These are phyloP conservation scores for Arctostaphylos glauca DNA, from an alignment of 148 eudicot species.

Conservation along the genomic window DNA sequence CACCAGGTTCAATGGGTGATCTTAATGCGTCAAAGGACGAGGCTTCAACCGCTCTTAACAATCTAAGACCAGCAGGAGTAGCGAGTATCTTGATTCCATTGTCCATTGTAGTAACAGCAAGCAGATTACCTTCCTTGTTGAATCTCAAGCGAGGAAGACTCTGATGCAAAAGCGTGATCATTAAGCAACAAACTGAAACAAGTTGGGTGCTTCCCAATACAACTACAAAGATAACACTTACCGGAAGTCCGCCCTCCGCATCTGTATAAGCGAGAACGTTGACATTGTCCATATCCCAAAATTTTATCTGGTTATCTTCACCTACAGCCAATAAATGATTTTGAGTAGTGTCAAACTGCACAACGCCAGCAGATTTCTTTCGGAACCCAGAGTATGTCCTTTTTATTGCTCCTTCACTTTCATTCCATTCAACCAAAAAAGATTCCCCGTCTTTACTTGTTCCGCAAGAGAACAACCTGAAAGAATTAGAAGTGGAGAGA, in stretches of 20 bases:
- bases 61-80: slow-evolving; percentile 59
- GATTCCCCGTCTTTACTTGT: slow-evolving; percentile 94
- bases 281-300: slow-evolving; percentile 88
- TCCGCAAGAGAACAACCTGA: slow-evolving; percentile 91
- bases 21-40: slow-evolving; percentile 72
- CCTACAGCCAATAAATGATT: slow-evolving; percentile 91
- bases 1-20: slow-evolving; percentile 60
- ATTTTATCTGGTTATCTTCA: slow-evolving; percentile 82
- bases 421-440: slow-evolving; percentile 92
- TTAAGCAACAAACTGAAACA: slow-evolving; percentile 12
- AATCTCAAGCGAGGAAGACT: slow-evolving; percentile 76
- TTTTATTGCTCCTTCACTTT: slow-evolving; percentile 90
- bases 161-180: slow-evolving; percentile 27
- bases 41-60: slow-evolving; percentile 60
- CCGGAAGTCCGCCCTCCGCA: slow-evolving; percentile 92
- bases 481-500: not conserved
- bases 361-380: slow-evolving; percentile 70
- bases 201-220: not conserved
- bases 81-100: slow-evolving; percentile 77
- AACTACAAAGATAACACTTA: slow-evolving; percentile 31
- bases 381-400: slow-evolving; percentile 75
- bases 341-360: slow-evolving; percentile 87
- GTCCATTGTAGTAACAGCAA: slow-evolving; percentile 71
- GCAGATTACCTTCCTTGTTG: slow-evolving; percentile 88
- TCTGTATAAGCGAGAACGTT: slow-evolving; percentile 58